Conservation (phyloP, 495 filamentous ascomycete species). For the Aspergillus olivimuriae region DNA sequence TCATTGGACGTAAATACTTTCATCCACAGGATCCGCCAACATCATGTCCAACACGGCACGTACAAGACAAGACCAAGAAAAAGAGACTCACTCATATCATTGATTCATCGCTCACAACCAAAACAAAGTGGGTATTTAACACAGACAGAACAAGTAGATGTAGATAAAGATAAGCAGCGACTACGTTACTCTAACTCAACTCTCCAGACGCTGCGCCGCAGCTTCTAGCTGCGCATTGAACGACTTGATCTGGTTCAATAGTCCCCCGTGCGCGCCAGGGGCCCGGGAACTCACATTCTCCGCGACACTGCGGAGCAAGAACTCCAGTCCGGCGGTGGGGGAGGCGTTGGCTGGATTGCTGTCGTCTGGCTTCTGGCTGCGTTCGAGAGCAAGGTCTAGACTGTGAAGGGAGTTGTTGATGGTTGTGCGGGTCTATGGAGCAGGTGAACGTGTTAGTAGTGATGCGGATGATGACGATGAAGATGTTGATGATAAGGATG, state of each 20-base stretch:
- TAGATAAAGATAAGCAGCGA: neutral
- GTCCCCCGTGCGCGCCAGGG: slow-evolving; percentile 32
- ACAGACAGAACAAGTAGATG: neutral
- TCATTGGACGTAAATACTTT: too few species aligned
- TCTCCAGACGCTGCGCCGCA: slow-evolving; percentile 27
- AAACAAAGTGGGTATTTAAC: neutral
- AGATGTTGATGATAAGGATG: slow-evolving; percentile 1
- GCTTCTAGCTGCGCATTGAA: slow-evolving; percentile 42
- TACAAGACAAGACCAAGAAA: too few species aligned
- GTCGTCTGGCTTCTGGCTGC: slow-evolving; percentile 24
- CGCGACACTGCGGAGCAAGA: slow-evolving; percentile 35
- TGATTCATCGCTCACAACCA: too few species aligned
- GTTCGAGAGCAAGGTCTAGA: slow-evolving; percentile 41
- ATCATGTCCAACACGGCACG: too few species aligned
- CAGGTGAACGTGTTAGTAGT: too few species aligned
- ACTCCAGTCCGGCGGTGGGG: slow-evolving; percentile 34
- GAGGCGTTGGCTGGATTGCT: slow-evolving; percentile 11
- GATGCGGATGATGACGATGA: too few species aligned
- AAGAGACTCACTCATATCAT: too few species aligned
- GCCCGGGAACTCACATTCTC: slow-evolving; percentile 35
- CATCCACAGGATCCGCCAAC: too few species aligned
- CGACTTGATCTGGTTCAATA: slow-evolving; percentile 34
- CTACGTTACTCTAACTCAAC: slow-evolving; percentile 6
- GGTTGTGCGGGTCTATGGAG: slow-evolving; percentile 32
- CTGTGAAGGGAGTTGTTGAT: slow-evolving; percentile 43